A percentile compares a stretch with the other conserved stretches of the same genome.
These are phyloP conservation scores for Harringtonia lauricola DNA, from an alignment of 2,329 filamentous ascomycete species.

Conservation along the genomic window DNA sequence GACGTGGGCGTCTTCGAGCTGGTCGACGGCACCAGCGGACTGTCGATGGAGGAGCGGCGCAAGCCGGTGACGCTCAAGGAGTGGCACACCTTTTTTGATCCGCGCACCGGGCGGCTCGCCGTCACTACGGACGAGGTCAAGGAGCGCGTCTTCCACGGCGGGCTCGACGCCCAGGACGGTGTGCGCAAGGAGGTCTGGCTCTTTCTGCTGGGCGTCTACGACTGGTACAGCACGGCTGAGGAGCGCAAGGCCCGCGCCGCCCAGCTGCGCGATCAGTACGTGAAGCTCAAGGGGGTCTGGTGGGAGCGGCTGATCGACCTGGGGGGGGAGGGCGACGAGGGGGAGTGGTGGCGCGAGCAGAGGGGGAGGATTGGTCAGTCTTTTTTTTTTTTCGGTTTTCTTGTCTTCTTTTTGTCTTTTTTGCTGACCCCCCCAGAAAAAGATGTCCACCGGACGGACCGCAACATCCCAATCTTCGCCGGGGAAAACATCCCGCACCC, in stretches of 20 bases:
- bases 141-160: conserved; percentile 93
- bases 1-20: conserved; percentile 95
- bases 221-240: conserved; percentile 83
- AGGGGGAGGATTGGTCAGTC: conserved; percentile 81
- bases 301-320: conserved; percentile 89
- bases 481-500: conserved; percentile 96
- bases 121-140: conserved; percentile 88
- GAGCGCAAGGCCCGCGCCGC: conserved; percentile 77
- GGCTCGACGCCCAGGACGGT: conserved; percentile 77
- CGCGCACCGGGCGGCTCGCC: conserved; percentile 58
- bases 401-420: not conserved
- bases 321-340: conserved; percentile 65
- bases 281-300: conserved; percentile 87
- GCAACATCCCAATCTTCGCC: conserved; percentile 86
- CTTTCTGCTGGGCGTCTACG: conserved; percentile 81
- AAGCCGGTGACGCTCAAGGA: conserved; percentile 71
- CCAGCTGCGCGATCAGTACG: conserved; percentile 83
- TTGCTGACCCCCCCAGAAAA: conserved; percentile 60
- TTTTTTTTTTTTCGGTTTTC: conserved; percentile 18
- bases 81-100: conserved; percentile 86
- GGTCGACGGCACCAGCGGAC: conserved; percentile 58
- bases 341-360: conserved; percentile 96
- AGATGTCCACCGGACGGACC: conserved; percentile 94
- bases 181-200: conserved; percentile 96
- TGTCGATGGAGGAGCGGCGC: conserved; percentile 67